A percentile compares a stretch with the other conserved stretches of the same genome.
These are phyloP conservation scores for Gaertneriomyces semiglobifer DNA, from an alignment of 192 early-diverging fungal species.

Conservation along the genomic window DNA sequence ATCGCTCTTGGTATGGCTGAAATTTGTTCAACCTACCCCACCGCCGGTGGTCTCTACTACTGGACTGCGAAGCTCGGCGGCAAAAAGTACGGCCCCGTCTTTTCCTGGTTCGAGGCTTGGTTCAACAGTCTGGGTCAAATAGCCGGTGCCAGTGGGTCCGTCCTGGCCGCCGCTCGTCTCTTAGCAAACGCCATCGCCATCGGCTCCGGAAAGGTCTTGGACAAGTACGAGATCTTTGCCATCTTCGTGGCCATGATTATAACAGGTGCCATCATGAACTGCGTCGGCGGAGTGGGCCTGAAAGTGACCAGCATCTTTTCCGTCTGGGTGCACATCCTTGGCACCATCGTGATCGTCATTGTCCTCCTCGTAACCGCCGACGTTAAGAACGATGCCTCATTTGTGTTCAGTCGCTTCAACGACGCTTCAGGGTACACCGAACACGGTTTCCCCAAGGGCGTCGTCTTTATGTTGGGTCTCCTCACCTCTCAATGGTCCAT, in stretches of 20 bases:
- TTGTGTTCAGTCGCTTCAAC: slow-evolving; percentile 33
- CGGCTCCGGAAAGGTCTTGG: neutral
- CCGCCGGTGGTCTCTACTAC: slow-evolving; percentile 45
- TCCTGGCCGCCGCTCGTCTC: slow-evolving; percentile 28
- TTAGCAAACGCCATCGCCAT: slow-evolving; percentile 25
- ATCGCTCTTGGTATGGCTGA: slow-evolving; percentile 43
- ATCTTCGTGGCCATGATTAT: slow-evolving; percentile 33
- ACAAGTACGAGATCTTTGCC: slow-evolving; percentile 5
- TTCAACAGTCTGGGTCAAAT: slow-evolving; percentile 44
- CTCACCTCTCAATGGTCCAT: slow-evolving; percentile 40
- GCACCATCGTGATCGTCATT: slow-evolving; percentile 41
- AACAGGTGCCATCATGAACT: slow-evolving; percentile 34
- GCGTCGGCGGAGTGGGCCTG: slow-evolving; percentile 25
- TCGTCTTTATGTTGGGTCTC: slow-evolving; percentile 42
- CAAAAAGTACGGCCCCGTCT: slow-evolving; percentile 35
- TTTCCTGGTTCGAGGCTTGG: slow-evolving; percentile 41
- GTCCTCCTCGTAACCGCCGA: slow-evolving; percentile 34
- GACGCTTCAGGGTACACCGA: slow-evolving; percentile 30
- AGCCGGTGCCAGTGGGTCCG: slow-evolving; percentile 33
- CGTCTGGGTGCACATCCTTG: slow-evolving; percentile 40
- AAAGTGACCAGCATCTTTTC: slow-evolving; percentile 30
- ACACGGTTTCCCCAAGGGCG: slow-evolving; percentile 25
- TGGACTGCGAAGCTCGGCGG: slow-evolving; percentile 43
- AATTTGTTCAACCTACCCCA: slow-evolving; percentile 43
- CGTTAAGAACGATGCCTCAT: slow-evolving; percentile 19